phyloP scores from a whole-genome alignment of 1,284 basidiomycete species.

The Heterobasidion parviporum region DNA sequence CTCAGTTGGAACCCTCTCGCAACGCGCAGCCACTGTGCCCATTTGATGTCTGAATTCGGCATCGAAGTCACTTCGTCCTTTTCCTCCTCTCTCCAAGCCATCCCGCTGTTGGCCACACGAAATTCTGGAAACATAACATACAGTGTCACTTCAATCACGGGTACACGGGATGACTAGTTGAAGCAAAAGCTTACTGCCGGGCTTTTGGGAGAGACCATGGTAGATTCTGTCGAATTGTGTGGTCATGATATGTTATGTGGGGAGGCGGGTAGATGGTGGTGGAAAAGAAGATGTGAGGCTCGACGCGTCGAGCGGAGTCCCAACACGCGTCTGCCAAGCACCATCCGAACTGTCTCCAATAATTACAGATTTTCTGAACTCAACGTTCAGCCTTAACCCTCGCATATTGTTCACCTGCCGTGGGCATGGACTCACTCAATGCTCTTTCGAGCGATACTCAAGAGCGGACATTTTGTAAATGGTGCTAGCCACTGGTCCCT shows the following conservation, averaged over 20 bases:
- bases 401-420: not conserved
- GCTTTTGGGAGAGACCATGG: conserved; percentile 62
- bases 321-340: conserved; percentile 2
- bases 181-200: conserved; percentile 63
- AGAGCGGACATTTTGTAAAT: conserved; percentile 81
- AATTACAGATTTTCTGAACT: too few relatives aligned
- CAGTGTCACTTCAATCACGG: not conserved
- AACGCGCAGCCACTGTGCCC: conserved; percentile 86
- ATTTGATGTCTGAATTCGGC: conserved; percentile 71
- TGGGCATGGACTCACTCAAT: conserved; percentile 47
- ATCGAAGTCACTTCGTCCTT: conserved; percentile 61
- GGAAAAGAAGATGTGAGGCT: not conserved
- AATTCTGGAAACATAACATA: conserved; percentile 54
- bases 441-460: conserved; percentile 61
- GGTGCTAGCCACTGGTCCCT: conserved; percentile 32
- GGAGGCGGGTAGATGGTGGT: conserved; percentile 7
- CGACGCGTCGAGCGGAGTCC: conserved; percentile 24
- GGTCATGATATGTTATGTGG: conserved; percentile 33
- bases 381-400: too few relatives aligned
- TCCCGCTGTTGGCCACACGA: conserved; percentile 79
- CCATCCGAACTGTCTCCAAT: too few relatives aligned
- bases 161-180: not conserved
- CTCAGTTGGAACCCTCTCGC: conserved; percentile 89
- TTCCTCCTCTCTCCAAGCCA: conserved; percentile 86
- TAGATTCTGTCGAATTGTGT: conserved; percentile 82